Conservation (phyloP, 495 filamentous ascomycete species). For the Aspergillus panamensis region DNA sequence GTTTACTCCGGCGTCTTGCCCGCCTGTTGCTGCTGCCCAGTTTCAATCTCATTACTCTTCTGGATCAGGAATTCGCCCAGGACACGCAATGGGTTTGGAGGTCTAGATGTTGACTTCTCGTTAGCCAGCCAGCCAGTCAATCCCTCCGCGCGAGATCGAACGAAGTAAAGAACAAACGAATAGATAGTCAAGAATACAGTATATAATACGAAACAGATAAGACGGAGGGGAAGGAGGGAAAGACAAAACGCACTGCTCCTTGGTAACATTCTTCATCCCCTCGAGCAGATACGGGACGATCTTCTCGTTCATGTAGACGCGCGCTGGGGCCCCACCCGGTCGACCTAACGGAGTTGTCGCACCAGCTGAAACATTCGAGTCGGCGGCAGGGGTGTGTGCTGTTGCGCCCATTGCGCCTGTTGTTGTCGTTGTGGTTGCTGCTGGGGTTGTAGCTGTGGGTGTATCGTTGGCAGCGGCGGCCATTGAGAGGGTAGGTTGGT, state of each 20-base stretch:
- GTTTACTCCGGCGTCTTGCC: conserved; percentile 21
- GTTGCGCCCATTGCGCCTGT: conserved; percentile 6
- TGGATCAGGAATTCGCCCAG: conserved; percentile 84
- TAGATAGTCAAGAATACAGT: neutral
- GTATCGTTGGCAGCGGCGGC: conserved; percentile 22
- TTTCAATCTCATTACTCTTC: conserved; percentile 72
- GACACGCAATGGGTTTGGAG: conserved; percentile 78
- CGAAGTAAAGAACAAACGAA: no score
- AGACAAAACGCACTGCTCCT: conserved; percentile 68
- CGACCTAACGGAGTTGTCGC: conserved; percentile 36
- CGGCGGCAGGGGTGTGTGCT: conserved; percentile 21
- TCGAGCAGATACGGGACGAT: conserved; percentile 81
- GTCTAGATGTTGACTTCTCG: conserved; percentile 31
- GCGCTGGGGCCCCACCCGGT: conserved; percentile 77
- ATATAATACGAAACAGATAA: neutral
- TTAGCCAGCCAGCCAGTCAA: no score
- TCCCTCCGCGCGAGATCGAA: no score
- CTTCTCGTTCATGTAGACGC: conserved; percentile 86
- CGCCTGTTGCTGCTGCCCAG: conserved; percentile 14
- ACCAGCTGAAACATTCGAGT: conserved; percentile 18
- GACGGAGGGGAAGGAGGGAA: neutral
- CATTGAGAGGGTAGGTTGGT: neutral
- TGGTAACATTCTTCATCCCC: conserved; percentile 85
- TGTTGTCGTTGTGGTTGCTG: conserved; percentile 3
- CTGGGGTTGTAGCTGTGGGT: conserved; percentile 8